phyloP scores from a whole-genome alignment of 169 alveolate genomes.

The Miamiensis avidus region DNA sequence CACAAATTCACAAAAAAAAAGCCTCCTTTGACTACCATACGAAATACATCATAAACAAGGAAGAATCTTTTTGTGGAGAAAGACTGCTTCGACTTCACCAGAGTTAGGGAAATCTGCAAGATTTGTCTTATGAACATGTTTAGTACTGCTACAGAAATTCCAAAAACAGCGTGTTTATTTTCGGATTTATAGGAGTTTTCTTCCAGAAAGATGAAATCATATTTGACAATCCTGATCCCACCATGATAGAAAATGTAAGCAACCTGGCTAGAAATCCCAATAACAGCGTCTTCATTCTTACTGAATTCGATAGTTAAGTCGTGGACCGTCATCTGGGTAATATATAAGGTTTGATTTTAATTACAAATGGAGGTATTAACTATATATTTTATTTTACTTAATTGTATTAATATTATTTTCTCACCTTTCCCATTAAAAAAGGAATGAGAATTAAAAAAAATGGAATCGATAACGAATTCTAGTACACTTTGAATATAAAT shows the following conservation, averaged over 20 bases:
- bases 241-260: not conserved
- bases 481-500: not conserved
- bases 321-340: not conserved
- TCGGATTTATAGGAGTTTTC: slow-evolving; percentile 22
- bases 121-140: not conserved
- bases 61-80: not conserved
- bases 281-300: not conserved
- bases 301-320: not conserved
- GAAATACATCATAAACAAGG: not conserved
- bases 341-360: slow-evolving; percentile 3
- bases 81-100: not conserved
- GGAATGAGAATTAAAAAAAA: slow-evolving; percentile 14
- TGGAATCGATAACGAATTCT: slow-evolving; percentile 13
- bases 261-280: slow-evolving; percentile 5
- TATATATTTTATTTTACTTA: no score
- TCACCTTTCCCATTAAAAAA: not conserved
- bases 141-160: not conserved
- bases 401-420: no score
- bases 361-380: not conserved
- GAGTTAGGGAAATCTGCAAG: not conserved
- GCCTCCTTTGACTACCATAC: not conserved
- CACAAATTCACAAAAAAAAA: not conserved
- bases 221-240: not conserved
- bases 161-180: slow-evolving; percentile 7
- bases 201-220: slow-evolving; percentile 6